These are phyloP conservation scores for Fusarium kyushuense DNA, from an alignment of 2,329 filamentous ascomycete species.

Conservation along the genomic window DNA sequence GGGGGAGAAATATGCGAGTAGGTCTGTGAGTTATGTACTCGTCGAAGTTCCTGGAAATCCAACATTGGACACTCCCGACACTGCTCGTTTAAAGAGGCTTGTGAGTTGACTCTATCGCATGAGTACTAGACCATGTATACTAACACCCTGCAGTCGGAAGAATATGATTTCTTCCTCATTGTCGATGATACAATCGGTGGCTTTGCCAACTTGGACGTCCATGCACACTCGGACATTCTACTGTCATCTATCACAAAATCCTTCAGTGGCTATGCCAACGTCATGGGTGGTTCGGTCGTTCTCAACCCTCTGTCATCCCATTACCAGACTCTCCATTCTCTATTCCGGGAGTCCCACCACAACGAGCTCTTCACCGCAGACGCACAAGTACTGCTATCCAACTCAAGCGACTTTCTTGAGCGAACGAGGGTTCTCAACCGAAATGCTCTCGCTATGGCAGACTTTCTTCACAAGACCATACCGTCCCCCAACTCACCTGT, in stretches of 20 bases:
- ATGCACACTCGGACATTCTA: constrained; percentile 62
- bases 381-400: constrained; percentile 59
- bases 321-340: constrained; percentile 53
- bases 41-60: constrained; percentile 60
- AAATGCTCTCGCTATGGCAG: constrained; percentile 59
- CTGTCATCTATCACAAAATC: constrained; percentile 68
- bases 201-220: constrained; percentile 64
- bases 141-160: constrained; percentile 51
- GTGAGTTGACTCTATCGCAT: constrained; percentile 50
- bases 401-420: constrained; percentile 58
- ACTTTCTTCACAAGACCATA: constrained; percentile 52
- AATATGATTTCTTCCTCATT: constrained; percentile 59
- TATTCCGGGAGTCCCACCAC: constrained; percentile 46
- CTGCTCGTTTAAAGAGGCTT: constrained; percentile 52
- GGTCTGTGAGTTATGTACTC: constrained; percentile 60
- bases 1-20: constrained; percentile 53
- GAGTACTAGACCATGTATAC: neutral
- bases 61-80: constrained; percentile 51
- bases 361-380: constrained; percentile 64
- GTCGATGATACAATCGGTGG: constrained; percentile 63
- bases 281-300: constrained; percentile 64
- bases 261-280: constrained; percentile 68
- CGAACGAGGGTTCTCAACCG: constrained; percentile 56
- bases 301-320: constrained; percentile 61
- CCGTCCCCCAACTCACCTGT: constrained; percentile 53